Base-by-base conservation (phyloP, 139 green algal genomes). In the Edaphochlamys debaryana region DNA sequence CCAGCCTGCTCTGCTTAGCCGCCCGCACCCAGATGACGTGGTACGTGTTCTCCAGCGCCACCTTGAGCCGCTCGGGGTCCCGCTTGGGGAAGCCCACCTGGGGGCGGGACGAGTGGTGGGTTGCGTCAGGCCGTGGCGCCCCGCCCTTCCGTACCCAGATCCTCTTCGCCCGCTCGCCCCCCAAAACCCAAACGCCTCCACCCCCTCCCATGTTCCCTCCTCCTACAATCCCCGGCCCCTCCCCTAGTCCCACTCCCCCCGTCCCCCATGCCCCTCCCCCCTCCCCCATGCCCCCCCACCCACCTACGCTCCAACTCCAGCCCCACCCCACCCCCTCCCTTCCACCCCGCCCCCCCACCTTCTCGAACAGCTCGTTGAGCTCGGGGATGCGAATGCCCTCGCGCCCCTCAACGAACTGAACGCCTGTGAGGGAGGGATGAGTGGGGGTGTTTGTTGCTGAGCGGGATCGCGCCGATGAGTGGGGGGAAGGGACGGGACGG, bases 311-410 rank as follows among this genome's bases (percentile, higher is more conserved):
- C n/a, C n/a, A n/a, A n/a, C n/a, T n/a, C 9, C 50, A 58, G 20
- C 8, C 50, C 50, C 50, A 58, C 50, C 50, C 50, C 48, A 54
- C 11, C 48, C 48, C 48, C 48, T 11, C 48, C 50, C 50, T 58
- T 22, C 50, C 50, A 11, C 23, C 50, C 50, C 23, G 8, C 50
- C 50, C 27, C 20, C 84, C 41, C 63, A 96, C 94, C 90, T 93
- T 93, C 37, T 92, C 84, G 89, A 98, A 98, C n/a, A 98, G 82
- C 63, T 95, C 88, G 80, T 97, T 97, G 9, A 98, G 85, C 79
- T 98, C 94, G 0, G 87, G 89, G 0, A 97, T 29, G 40, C 90
- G 79, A 23, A 98, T 86, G 70, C 86, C 93, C 25, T 94, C 82
- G 25, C 69, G 52, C 1, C 78, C 87, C 58, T 92, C 89, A 38